phyloP scores from a whole-genome alignment of 768 basidiomycete genomes.

The Fibroporia radiculosa region DNA sequence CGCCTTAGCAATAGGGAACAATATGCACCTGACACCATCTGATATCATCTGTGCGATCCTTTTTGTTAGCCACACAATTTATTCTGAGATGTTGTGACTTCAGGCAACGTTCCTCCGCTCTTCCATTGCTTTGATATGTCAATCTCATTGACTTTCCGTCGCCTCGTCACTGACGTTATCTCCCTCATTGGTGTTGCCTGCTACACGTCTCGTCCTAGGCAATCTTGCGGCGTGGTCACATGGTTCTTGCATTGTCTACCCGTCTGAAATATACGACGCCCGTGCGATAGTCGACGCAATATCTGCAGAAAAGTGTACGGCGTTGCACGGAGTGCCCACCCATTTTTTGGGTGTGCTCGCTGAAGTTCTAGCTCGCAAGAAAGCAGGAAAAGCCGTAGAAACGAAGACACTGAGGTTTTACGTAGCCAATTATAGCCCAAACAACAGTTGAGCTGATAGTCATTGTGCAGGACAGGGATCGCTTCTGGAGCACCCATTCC shows the following conservation, averaged over 20 bases:
- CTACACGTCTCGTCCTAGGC: conserved; percentile 67
- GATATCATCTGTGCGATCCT: conserved; percentile 64
- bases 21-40: conserved; percentile 57
- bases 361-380: conserved; percentile 52
- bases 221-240: conserved; percentile 76
- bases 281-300: conserved; percentile 62
- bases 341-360: conserved; percentile 72
- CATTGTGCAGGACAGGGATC: conserved; percentile 58
- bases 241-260: conserved; percentile 68
- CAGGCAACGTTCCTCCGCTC: conserved; percentile 77
- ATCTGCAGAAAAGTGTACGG: conserved; percentile 63
- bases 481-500: conserved; percentile 77
- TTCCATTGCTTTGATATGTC: conserved; percentile 90
- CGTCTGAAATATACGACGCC: conserved; percentile 59
- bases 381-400: conserved; percentile 38
- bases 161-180: not conserved
- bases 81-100: not conserved
- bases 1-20: conserved; percentile 56
- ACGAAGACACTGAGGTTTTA: conserved; percentile 51
- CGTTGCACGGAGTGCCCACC: conserved; percentile 79
- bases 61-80: not conserved
- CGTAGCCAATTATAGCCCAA: too few species aligned
- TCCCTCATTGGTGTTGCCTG: conserved; percentile 2
- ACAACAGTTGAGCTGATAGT: conserved; percentile 8
- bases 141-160: not conserved